A percentile compares a stretch with the other conserved stretches of the same genome.
Conservation (phyloP, 495 filamentous ascomycete genomes). For the Neurospora tetrasperma region DNA sequence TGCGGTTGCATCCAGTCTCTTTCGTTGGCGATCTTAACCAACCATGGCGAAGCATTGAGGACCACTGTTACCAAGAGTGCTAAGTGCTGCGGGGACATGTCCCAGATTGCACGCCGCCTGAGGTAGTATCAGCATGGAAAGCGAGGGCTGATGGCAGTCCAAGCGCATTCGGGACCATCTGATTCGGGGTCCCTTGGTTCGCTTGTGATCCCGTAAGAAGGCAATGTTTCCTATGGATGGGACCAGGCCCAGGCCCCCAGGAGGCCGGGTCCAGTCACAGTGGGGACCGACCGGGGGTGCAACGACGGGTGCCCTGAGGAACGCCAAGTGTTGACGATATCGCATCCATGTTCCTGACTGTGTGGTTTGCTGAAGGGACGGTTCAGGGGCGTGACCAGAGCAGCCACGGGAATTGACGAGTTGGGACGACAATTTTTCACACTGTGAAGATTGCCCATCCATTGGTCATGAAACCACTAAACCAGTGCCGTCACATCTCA, state of each 20-base stretch:
- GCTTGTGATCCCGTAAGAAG: constrained; percentile 11
- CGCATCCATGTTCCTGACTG: constrained; percentile 12
- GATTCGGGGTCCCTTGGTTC: neutral
- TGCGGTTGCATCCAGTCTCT: constrained; percentile 7
- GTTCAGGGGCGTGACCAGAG: neutral
- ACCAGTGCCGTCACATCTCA: neutral
- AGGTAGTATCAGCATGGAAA: constrained; percentile 11
- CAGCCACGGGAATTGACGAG: neutral
- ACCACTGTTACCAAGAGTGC: constrained; percentile 1
- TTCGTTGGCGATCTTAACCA: neutral
- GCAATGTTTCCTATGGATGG: constrained; percentile 5
- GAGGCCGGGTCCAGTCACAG: constrained; percentile 10
- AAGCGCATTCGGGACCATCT: neutral
- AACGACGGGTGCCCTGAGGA: neutral
- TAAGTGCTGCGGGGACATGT: constrained; percentile 7
- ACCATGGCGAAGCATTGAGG: neutral
- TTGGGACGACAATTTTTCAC: neutral
- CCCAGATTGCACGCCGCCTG: constrained; percentile 16
- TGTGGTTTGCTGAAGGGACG: neutral
- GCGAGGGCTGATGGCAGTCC: neutral
- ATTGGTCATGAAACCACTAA: neutral
- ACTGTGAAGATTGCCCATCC: neutral
- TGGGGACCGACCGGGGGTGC: constrained; percentile 5
- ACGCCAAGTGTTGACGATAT: constrained; percentile 1
- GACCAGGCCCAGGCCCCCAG: constrained; percentile 2